These are phyloP conservation scores for Zygosaccharomyces sapae DNA, from an alignment of 1,139 yeast species.

Conservation along the genomic window DNA sequence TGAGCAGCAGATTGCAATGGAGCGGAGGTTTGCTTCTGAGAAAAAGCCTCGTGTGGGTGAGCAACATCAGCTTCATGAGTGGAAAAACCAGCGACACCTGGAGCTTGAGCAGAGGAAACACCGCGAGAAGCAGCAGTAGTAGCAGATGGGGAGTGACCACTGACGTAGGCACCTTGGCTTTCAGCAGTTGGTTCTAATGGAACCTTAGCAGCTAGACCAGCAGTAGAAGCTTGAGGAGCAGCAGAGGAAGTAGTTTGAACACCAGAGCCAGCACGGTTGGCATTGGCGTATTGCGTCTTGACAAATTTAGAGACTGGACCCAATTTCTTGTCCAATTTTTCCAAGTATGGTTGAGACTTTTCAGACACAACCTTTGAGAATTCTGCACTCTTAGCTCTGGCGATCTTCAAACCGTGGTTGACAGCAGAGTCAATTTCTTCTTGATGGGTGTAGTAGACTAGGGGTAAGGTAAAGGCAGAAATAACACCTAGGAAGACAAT, in stretches of 20 bases:
- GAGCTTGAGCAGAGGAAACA: conserved; percentile 6
- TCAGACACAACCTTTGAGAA: conserved; percentile 49
- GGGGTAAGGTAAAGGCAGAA: conserved; percentile 70
- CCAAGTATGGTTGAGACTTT: conserved; percentile 46
- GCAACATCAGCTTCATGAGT: background rate
- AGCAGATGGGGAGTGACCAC: conserved; percentile 24
- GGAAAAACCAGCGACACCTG: background rate
- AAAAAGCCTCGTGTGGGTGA: background rate
- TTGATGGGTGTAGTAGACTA: conserved; percentile 68
- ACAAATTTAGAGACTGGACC: conserved; percentile 62
- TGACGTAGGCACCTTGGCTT: conserved; percentile 13
- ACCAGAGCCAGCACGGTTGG: conserved; percentile 57
- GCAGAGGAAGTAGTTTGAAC: conserved; percentile 35
- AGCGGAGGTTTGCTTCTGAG: conserved; percentile 4
- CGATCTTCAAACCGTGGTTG: conserved; percentile 51
- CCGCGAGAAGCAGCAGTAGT: conserved; percentile 30
- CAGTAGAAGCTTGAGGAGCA: conserved; percentile 26
- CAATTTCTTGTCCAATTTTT: conserved; percentile 49
- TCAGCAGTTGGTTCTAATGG: conserved; percentile 18
- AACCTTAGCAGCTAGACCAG: conserved; percentile 31
- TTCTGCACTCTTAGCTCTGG: conserved; percentile 55
- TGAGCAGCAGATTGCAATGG: conserved; percentile 13
- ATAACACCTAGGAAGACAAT: conserved; percentile 56
- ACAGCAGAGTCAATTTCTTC: conserved; percentile 74
- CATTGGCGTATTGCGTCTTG: conserved; percentile 66